Base-by-base conservation (phyloP, 257 asterid genomes). In the Petrea volubilis region DNA sequence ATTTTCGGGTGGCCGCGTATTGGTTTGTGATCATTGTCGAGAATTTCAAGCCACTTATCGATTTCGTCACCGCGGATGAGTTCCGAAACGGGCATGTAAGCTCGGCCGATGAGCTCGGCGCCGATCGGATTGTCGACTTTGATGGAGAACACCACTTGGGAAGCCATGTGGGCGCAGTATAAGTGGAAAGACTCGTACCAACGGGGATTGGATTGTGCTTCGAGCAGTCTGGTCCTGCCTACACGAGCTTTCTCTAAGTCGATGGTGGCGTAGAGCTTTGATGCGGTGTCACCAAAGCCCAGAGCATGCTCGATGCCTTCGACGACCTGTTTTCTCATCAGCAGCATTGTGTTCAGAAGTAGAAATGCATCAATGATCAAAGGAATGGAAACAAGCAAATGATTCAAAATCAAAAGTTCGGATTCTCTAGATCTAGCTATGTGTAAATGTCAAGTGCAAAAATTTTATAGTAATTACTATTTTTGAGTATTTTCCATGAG, bases 221-320 rank as follows among this genome's bases (percentile, higher is more conserved):
- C 72, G 0, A 85, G 79, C 36, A 80, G 20, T 47, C 86, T 47
- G 9, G 90, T 85, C 63, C 96, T 70, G 7, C 91, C 90, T 6
- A 87, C 94, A 36, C 94, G 63, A 1, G 94, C 87, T 62, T 82
- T 82, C 24, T 49, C 91, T 17, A 89, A 10, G 46, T 89, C 96
- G 46, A 89, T 73, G 2, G 96, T 85, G 0, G 93, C 91, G 63
- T 89, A 89, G 2, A 85, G 72, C 56, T 76, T 84, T 1, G 86
- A 75, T 8, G 76, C 87, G 0, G 79, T 80, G 1, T 81, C 66
- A 13, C 56, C 50, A 28, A 86, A 71, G 5, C 96, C 96, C 31
- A 86, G n/a, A 0, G 24, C 80, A 4, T 21, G 75, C 72, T 83
- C 96, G 3, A 88, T n/a, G 60, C 93, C 93, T 52, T 70, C 84